Evolutionary conservation across 768 basidiomycete genomes (phyloP), one percentile per base, ranked within the genome.

Genomic region (Lactarius psammicola): DNA sequence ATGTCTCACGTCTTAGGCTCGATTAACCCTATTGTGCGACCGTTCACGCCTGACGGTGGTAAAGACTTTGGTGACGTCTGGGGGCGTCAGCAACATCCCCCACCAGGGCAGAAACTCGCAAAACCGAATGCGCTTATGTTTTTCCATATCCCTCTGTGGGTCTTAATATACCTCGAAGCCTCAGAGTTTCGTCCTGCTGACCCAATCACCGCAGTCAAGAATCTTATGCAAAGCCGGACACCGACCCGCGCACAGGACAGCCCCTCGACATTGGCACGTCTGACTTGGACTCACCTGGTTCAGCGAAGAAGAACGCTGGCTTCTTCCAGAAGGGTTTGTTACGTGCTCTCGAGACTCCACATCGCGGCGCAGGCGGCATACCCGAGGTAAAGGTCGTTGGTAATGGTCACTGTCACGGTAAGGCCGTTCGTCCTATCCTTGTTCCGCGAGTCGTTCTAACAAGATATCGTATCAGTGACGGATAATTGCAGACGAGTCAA

Each of bases 41-140:
- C 95, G 0, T 96, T 94, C 77, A 80, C 75, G 0, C 94, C 94
- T 1, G 92, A 94, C 73, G 84, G 84, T 6, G 82, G 78, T 2
- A 84, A 84, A 60, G 93, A 94, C 73, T 73, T 94, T 1, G 88
- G 84, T 6, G 76, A 80, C 58, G 74, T 85, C 56, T 93, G 90
- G 90, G 75, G 76, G 60, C 82, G 90, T 26, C 84, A 89, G 69
- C 89, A 89, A 75, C 72, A 87, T 56, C 79, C 83, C 0, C 87
- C 90, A 0, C 73, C 80, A 57, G 75, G 76, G 28, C 76, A 78
- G 71, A 81, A 80, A 62, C 80, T 95, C 3, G 92, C 91, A 4
- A 98, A 97, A 75, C 96, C 96, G 1, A 98, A 98, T 72, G 96
- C 94, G 0, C 75, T 98, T 70, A 92, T 94, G 90, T 97, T 96